phyloP scores from a whole-genome alignment of 2,329 filamentous ascomycete species.

The Aspergillus sp. region DNA sequence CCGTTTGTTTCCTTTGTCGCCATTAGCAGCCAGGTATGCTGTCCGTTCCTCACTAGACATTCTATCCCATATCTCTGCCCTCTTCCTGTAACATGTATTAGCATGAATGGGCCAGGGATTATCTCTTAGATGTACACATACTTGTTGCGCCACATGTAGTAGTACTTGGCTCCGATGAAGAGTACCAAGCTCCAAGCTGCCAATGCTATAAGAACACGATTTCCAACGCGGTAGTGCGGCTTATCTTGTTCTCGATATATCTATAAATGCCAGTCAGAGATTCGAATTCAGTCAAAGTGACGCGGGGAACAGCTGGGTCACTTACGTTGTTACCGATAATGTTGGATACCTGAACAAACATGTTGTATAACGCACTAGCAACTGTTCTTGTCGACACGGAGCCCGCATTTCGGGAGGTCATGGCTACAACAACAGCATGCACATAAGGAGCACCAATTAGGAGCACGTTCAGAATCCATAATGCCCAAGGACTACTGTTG shows the following conservation, averaged over 20 bases:
- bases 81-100: slow-evolving; percentile 25
- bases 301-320: not conserved
- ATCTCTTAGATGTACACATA: slow-evolving; percentile 20
- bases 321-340: slow-evolving; percentile 43
- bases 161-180: slow-evolving; percentile 48
- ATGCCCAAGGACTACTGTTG: slow-evolving; percentile 51
- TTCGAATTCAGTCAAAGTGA: not conserved
- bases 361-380: slow-evolving; percentile 48
- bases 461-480: slow-evolving; percentile 53
- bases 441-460: slow-evolving; percentile 59
- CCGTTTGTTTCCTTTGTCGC: slow-evolving; percentile 47
- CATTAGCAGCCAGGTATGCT: slow-evolving; percentile 39
- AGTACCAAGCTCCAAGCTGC: slow-evolving; percentile 49
- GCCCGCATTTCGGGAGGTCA: slow-evolving; percentile 45
- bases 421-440: slow-evolving; percentile 54
- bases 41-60: slow-evolving; percentile 42
- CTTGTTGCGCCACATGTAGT: slow-evolving; percentile 44
- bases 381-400: slow-evolving; percentile 45
- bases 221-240: slow-evolving; percentile 59
- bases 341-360: slow-evolving; percentile 44
- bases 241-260: slow-evolving; percentile 57
- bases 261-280: slow-evolving; percentile 31
- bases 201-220: slow-evolving; percentile 57
- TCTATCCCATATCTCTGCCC: slow-evolving; percentile 38
- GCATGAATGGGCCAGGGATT: not conserved